Base-by-base conservation (phyloP, 163 green algal genomes). In the Smithsoniella earleae region DNA sequence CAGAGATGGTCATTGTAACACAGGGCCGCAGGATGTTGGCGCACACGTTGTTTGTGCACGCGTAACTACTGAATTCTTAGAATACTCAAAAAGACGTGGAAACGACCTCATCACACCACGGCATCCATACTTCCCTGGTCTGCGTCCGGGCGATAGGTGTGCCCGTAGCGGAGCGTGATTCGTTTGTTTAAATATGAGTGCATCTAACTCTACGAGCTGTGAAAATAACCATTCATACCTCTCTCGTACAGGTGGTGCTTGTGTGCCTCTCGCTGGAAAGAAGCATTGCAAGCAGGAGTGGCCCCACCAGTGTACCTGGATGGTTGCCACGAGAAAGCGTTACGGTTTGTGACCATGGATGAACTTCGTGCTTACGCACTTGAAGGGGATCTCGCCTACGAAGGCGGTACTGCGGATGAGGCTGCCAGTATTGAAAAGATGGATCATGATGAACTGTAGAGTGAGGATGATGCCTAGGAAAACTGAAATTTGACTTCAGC, bases 1-100 rank as follows among this genome's bases (percentile, higher is more conserved):
- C 25, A 30, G 55, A 66, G 55, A 66, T 34, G 55, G 55, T 20
- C 43, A 45, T 8, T 66, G 55, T 8, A 66, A 66, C 55, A 66
- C 55, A n/a, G 55, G 55, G 3, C 20, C 55, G 16, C 30, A 66
- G 27, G 55, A 66, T 8, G 22, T 66, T 31, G 55, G 55, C 4
- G 55, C 33, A 28, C 55, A 66, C 10, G 55, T 66, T 34, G 55
- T 66, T 5, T 66, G 55, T 37, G 55, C 55, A 3, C 38, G 43
- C 5, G 55, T 66, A 16, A 66, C 55, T 10, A 28, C 8, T 3
- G 55, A 66, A 31, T 66, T 66, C 22, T 31, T 66, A 31, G 55
- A 66, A 8, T 66, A 38, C 13, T 66, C 55, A 4, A 36, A 34
- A 8, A 43, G 25, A 27, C 55, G 55, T 31, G 55, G 55, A 3